Percentiles rank a stretch among this genome's conserved stretches.
Evolutionary conservation across 768 basidiomycete genomes (phyloP).

Genomic region (Lactarius hatsudake): DNA sequence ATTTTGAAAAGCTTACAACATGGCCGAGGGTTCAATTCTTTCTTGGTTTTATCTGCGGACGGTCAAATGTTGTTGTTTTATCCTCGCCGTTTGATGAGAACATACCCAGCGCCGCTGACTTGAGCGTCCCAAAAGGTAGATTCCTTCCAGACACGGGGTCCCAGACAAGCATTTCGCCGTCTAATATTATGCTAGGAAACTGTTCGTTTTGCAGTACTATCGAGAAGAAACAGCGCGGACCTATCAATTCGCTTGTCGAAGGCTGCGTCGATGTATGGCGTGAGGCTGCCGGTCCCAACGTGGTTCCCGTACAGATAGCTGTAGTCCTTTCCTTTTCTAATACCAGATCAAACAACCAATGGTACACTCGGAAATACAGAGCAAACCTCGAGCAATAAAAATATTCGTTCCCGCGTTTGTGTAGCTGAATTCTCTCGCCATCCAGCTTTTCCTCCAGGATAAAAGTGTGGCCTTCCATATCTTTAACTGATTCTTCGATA

Average conservation of each 20-base stretch:
- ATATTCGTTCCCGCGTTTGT: conserved; percentile 88
- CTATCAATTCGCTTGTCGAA: conserved; percentile 77
- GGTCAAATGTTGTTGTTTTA: not conserved
- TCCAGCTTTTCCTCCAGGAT: conserved; percentile 97
- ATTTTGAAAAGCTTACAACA: conserved; percentile 63
- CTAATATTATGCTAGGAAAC: conserved; percentile 73
- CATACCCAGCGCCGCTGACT: conserved; percentile 84
- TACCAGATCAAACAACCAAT: conserved; percentile 8
- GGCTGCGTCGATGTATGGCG: conserved; percentile 75
- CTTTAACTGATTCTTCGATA: conserved; percentile 79
- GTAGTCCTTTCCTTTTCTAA: conserved; percentile 86
- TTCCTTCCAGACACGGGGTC: conserved; percentile 87
- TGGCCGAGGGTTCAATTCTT: conserved; percentile 74
- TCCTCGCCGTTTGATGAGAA: conserved; percentile 6
- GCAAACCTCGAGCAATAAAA: conserved; percentile 86
- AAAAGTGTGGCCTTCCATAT: conserved; percentile 78
- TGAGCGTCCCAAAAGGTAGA: conserved; percentile 89
- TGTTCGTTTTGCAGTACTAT: not conserved
- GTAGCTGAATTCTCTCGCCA: conserved; percentile 94
- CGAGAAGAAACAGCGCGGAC: conserved; percentile 44
- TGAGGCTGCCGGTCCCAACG: conserved; percentile 79
- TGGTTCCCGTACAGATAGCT: conserved; percentile 90
- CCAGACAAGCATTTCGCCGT: conserved; percentile 99
- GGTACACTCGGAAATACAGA: not conserved
- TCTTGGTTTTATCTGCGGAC: conserved; percentile 61